Evolutionary conservation across 2,329 filamentous ascomycete species (phyloP).

Genomic region (Sclerotinia subarctica): DNA sequence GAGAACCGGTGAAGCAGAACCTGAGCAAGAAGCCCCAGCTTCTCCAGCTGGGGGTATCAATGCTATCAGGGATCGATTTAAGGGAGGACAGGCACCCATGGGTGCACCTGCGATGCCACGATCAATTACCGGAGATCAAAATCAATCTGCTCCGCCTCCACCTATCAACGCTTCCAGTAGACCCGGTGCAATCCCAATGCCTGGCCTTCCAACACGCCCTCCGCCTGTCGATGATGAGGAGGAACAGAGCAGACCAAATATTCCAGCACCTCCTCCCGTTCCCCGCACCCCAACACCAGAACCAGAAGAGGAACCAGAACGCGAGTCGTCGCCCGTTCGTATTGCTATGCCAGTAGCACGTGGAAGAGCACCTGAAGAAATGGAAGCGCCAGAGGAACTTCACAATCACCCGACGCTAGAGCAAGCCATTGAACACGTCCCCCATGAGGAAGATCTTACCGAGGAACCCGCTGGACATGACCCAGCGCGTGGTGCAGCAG

Average conservation of each 20-base stretch:
- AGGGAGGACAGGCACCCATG: constrained; percentile 65
- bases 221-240: constrained; percentile 47
- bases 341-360: constrained; percentile 82
- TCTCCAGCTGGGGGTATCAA: constrained; percentile 64
- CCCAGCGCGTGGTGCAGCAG: constrained; percentile 55
- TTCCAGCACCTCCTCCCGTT: constrained; percentile 43
- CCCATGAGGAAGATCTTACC: constrained; percentile 60
- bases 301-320: constrained; percentile 42
- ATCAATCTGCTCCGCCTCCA: constrained; percentile 40
- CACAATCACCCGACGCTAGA: constrained; percentile 55
- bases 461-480: constrained; percentile 63
- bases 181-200: constrained; percentile 74
- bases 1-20: constrained; percentile 56
- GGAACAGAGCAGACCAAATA: constrained; percentile 50
- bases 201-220: constrained; percentile 66
- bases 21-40: constrained; percentile 48
- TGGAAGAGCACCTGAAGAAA: constrained; percentile 47
- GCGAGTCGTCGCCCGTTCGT: constrained; percentile 72
- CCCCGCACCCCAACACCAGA: constrained; percentile 42
- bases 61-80: constrained; percentile 79
- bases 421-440: constrained; percentile 59
- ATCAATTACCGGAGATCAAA: constrained; percentile 33
- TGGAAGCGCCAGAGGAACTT: constrained; percentile 51
- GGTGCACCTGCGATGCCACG: constrained; percentile 46
- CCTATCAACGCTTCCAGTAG: constrained; percentile 45